Evolutionary conservation across 1,284 basidiomycete species (phyloP), one percentile per base, ranked within the genome.

Genomic region (Fistulinella staudtii): DNA sequence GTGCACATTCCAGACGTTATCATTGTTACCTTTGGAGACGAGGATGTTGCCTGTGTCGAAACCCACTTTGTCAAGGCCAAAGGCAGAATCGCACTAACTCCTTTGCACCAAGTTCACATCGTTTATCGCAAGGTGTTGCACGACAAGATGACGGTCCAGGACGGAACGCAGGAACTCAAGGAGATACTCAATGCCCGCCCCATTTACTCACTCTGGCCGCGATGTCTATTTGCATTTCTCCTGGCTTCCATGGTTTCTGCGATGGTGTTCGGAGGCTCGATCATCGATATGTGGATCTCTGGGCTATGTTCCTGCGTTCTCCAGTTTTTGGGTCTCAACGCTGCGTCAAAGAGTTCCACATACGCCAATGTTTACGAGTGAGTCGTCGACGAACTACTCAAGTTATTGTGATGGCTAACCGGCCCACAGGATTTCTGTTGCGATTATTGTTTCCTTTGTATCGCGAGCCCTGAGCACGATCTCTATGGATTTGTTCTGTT

Each of bases 341-440:
- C 84, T 5, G 88, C 89, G 7, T 76, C 80, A 46, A 89, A 86
- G 64, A 89, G 84, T 55, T 74, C 85, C 2, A 82, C 89, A 67
- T 93, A 91, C 63, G 87, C 87, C 6, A 92, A 90, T 56, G 86
- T 93, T 45, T 93, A 91, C 56, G 90, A 93, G 89, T 90, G 59
- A 65, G 85, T 73, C 6, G n/a, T 21, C 34, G n/a, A n/a, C n/a
- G n/a, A 8, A 30, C 14, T 5, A 30, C 14, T 30, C 15, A n/a
- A 30, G 7, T 7, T 8, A 30, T 28, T 3, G 14, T 30, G 28
- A n/a, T n/a, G 9, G 28, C 28, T 45, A 24, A 41, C 10, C n/a
- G 5, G 22, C n/a, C 8, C 13, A 21, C 41, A 91, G 89, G 61
- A 91, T 93, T 57, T 84, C 86, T 0, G 80, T 85, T 7, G 82